Base-by-base conservation (phyloP, 2,329 filamentous ascomycete genomes). In the Zopfia rhizophila region DNA sequence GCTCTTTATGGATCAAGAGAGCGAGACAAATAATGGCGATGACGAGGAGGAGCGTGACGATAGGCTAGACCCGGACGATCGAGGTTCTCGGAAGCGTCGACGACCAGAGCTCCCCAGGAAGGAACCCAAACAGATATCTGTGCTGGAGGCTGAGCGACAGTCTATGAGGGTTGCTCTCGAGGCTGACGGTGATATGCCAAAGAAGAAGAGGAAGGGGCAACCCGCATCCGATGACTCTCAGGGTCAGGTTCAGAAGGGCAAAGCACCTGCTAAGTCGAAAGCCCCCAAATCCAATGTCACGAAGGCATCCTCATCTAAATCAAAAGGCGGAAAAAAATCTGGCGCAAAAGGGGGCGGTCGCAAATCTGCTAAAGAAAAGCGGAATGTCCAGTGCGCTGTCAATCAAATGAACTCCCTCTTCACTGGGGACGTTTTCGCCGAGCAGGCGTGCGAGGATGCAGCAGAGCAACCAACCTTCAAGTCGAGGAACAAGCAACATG, bases 91-190 rank as follows among this genome's bases (percentile, higher is more conserved):
- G 30, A 63, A 62, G 29, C 58, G 57, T 14, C 40, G 18, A 8
- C 43, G 49, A 32, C 45, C 44, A 21, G 41, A 46, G 0, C 43
- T 55, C 24, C 60, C 64, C 2, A 36, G 30, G 10, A 63, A 60
- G 12, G 17, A 42, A 18, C 16, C 25, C 0, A 54, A 51, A 23
- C 19, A 25, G 1, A 12, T 45, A 1, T 55, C 55, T 4, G 55
- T 69, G 19, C 49, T 55, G n/a, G 66, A 64, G n/a, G 60, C 60
- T 4, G 64, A 70, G 35, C 12, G 61, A 0, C 32, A 48, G 18
- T 56, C 58, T 21, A 70, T 72, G 68, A 38, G n/a, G 5, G 65
- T 68, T 7, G 63, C 53, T 5, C 31, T 69, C 1, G 61, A 70
- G 7, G 64, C 60, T 10, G 17, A 37, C 5, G 35, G 35, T 0